Evolutionary conservation across 75 land plant genomes (phyloP).

Genomic region (Adiantum capillusveneris): DNA sequence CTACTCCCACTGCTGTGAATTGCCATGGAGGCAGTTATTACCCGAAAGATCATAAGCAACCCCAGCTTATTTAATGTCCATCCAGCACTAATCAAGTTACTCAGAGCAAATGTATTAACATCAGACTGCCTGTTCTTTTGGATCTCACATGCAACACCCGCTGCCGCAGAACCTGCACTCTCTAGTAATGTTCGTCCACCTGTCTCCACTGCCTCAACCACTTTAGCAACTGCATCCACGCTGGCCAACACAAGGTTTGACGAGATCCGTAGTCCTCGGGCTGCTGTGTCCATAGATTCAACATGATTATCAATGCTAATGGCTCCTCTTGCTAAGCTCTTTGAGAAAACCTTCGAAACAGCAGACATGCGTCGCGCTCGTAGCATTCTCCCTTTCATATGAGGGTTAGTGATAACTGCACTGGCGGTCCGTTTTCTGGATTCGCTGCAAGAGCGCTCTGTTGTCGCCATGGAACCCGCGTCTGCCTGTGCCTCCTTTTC

Average conservation of each 20-base stretch:
- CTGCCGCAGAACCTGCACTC: background rate
- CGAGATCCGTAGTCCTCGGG: too few species aligned
- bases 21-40: too few species aligned
- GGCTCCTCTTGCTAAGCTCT: conserved; percentile 20
- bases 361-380: conserved; percentile 31
- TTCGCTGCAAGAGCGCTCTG: background rate
- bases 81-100: too few species aligned
- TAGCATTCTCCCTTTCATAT: conserved; percentile 14
- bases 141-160: too few species aligned
- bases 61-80: too few species aligned
- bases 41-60: too few species aligned
- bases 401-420: too few species aligned
- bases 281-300: background rate
- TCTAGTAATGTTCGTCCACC: conserved; percentile 12
- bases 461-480: conserved; percentile 4
- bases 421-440: conserved; percentile 8
- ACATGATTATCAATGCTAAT: conserved; percentile 13
- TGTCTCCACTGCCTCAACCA: conserved; percentile 35
- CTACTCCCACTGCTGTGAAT: too few species aligned
- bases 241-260: conserved; percentile 19
- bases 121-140: too few species aligned
- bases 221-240: conserved; percentile 32
- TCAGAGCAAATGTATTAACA: too few species aligned
- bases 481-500: too few species aligned
- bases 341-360: conserved; percentile 20